Conservation (phyloP, 345 rosid species). For the Chamaenerion angustifolium region DNA sequence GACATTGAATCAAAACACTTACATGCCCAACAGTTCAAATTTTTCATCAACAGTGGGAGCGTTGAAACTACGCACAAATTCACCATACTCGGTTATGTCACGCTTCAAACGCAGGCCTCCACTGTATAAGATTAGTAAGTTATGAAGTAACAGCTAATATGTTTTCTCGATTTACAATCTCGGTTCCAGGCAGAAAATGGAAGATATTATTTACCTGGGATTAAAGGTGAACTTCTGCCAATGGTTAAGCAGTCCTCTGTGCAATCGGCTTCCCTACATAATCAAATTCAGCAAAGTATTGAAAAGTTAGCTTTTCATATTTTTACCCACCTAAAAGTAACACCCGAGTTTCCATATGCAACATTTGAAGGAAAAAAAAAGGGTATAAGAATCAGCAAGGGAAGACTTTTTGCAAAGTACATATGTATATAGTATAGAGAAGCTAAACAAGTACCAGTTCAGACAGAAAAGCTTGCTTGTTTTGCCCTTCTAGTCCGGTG, state of each 20-base stretch:
- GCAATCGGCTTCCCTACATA: constrained; percentile 68
- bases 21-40: constrained; percentile 90
- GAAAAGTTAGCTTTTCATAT: neutral
- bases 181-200: too few species aligned
- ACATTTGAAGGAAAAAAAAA: neutral
- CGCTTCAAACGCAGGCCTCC: constrained; percentile 97
- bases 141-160: neutral
- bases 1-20: constrained; percentile 15
- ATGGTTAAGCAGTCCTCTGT: constrained; percentile 77
- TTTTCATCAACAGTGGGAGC: constrained; percentile 94
- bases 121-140: constrained; percentile 21
- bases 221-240: constrained; percentile 96
- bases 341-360: neutral
- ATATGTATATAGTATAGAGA: neutral
- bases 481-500: constrained; percentile 91
- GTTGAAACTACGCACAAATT: constrained; percentile 66
- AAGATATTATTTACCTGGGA: constrained; percentile 49
- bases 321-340: neutral
- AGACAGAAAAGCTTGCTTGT: constrained; percentile 92
- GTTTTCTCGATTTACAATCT: neutral
- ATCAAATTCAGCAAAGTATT: neutral
- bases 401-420: neutral
- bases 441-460: constrained; percentile 55
- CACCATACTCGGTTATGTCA: constrained; percentile 87
- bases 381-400: neutral